phyloP scores from a whole-genome alignment of 371 early-diverging fungal species.

The Massospora cicadina region DNA sequence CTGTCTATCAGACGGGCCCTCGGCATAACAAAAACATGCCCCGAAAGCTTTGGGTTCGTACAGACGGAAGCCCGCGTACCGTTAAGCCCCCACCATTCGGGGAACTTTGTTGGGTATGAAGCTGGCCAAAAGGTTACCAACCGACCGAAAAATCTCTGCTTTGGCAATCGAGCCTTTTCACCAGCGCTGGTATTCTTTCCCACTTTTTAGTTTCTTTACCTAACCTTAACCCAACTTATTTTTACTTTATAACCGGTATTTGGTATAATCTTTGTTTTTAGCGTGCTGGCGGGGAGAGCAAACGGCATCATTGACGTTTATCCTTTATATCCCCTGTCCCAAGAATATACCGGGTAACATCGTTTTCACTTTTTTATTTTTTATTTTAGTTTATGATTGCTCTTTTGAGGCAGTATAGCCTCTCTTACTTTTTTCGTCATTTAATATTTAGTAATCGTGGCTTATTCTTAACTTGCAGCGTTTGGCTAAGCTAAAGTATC shows the following conservation, averaged over 20 bases:
- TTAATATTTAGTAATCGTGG: no score
- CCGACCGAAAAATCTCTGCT: not conserved
- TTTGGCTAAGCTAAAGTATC: no score
- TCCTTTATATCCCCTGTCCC: not conserved
- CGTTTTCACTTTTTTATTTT: no score
- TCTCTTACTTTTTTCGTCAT: no score
- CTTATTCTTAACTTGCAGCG: no score
- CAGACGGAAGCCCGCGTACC: not conserved
- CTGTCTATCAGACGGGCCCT: not conserved
- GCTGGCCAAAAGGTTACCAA: not conserved
- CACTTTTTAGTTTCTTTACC: not conserved
- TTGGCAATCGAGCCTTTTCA: not conserved
- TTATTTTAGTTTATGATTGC: no score
- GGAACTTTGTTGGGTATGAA: not conserved
- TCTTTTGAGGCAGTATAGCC: no score
- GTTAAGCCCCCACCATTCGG: not conserved
- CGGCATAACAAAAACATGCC: not conserved
- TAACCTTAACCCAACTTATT: not conserved
- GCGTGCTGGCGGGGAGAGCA: not conserved
- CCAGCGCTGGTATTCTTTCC: not conserved
- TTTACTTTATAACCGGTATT: not conserved
- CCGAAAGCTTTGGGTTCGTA: not conserved
- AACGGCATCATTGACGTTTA: not conserved
- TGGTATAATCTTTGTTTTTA: no score
- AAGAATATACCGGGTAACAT: not conserved